Conservation (phyloP, 441 rosid genomes). For the Rhodomyrtus psidioides region DNA sequence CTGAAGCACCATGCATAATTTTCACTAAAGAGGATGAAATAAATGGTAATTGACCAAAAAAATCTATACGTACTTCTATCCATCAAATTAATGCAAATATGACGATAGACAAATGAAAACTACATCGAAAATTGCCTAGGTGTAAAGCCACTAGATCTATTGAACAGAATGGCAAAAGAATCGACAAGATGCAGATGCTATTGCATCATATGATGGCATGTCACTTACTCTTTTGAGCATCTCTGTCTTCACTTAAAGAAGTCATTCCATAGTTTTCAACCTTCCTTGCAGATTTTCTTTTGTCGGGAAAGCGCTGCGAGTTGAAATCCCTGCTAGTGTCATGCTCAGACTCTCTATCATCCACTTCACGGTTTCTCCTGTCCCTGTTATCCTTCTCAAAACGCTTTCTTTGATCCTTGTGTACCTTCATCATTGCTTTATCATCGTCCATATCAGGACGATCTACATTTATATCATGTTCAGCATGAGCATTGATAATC, state of each 20-base stretch:
- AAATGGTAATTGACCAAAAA: background rate
- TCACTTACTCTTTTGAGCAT: slow-evolving; percentile 61
- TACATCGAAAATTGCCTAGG: background rate
- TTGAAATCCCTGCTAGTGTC: slow-evolving; percentile 47
- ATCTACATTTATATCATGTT: slow-evolving; percentile 65
- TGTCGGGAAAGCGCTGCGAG: slow-evolving; percentile 54
- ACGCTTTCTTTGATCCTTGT: slow-evolving; percentile 69
- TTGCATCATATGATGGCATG: background rate
- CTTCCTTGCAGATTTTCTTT: slow-evolving; percentile 56
- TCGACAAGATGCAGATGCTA: background rate
- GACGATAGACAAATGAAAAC: background rate
- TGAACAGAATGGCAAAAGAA: background rate
- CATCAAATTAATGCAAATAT: background rate
- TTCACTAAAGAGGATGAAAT: background rate
- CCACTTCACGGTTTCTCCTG: slow-evolving; percentile 62
- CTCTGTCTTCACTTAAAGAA: slow-evolving; percentile 69
- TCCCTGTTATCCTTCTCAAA: slow-evolving; percentile 72
- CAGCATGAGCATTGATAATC: slow-evolving; percentile 46
- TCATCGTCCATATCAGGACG: slow-evolving; percentile 75
- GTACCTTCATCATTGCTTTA: slow-evolving; percentile 47
- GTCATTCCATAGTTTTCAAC: slow-evolving; percentile 62
- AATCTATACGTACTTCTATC: background rate
- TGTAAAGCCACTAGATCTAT: background rate
- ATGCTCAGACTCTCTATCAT: slow-evolving; percentile 67
- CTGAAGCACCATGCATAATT: background rate